Conservation (phyloP, 305 asterid genomes). For the Petunia hybrid region DNA sequence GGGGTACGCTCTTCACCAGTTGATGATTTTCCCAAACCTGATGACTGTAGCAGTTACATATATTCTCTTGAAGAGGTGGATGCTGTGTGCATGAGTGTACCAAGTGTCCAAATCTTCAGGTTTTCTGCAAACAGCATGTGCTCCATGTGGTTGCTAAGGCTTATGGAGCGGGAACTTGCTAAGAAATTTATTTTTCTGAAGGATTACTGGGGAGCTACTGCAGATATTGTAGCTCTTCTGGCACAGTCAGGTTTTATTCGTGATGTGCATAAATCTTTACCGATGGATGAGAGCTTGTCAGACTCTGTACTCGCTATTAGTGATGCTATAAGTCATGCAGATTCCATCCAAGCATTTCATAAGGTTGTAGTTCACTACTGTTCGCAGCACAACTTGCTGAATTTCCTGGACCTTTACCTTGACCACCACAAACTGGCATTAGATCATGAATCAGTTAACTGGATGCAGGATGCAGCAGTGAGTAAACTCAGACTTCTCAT, state of each 20-base stretch:
- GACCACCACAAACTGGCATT: slow-evolving; percentile 83
- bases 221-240: slow-evolving; percentile 76
- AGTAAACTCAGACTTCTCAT: slow-evolving; percentile 46
- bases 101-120: slow-evolving; percentile 70
- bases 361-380: slow-evolving; percentile 76
- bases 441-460: slow-evolving; percentile 70
- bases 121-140: slow-evolving; percentile 59
- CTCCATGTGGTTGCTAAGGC: slow-evolving; percentile 79
- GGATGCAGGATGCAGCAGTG: slow-evolving; percentile 79
- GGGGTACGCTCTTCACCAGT: slow-evolving; percentile 56
- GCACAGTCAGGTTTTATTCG: slow-evolving; percentile 82
- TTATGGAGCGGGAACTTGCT: slow-evolving; percentile 89
- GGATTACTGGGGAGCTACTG: slow-evolving; percentile 80
- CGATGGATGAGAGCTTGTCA: slow-evolving; percentile 60
- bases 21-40: slow-evolving; percentile 54
- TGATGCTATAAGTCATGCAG: slow-evolving; percentile 60
- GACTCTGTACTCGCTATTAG: slow-evolving; percentile 57
- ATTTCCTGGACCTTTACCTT: slow-evolving; percentile 89
- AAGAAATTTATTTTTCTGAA: slow-evolving; percentile 69
- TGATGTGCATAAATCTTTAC: slow-evolving; percentile 48
- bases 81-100: slow-evolving; percentile 71
- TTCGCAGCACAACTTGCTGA: slow-evolving; percentile 81
- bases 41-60: slow-evolving; percentile 58
- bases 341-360: slow-evolving; percentile 77
- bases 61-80: slow-evolving; percentile 81